Conservation (phyloP, 2,329 filamentous ascomycete species). For the Didymella glomerata region DNA sequence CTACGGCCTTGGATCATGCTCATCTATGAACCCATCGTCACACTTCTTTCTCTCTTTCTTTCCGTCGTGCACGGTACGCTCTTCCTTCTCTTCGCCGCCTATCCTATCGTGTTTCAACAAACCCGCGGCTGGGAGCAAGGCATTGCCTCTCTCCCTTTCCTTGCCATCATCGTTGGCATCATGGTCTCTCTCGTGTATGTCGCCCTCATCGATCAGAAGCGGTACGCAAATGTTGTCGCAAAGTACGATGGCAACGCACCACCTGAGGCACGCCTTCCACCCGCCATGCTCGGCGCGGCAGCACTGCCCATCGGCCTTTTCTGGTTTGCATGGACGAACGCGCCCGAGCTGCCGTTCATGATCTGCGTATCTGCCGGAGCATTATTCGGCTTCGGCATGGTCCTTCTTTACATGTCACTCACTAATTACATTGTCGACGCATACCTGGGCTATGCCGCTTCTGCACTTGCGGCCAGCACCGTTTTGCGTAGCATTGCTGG, state of each 20-base stretch:
- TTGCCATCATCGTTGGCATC: conserved; percentile 68
- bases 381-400: conserved; percentile 56
- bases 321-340: conserved; percentile 60
- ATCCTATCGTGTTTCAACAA: conserved; percentile 63
- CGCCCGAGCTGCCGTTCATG: conserved; percentile 63
- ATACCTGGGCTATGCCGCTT: conserved; percentile 59
- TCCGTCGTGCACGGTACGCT: conserved; percentile 30
- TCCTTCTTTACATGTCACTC: conserved; percentile 52
- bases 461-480: conserved; percentile 52
- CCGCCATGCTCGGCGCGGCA: conserved; percentile 63
- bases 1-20: conserved; percentile 62
- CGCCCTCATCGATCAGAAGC: conserved; percentile 28
- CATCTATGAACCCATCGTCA: conserved; percentile 63
- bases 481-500: conserved; percentile 58
- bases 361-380: conserved; percentile 60
- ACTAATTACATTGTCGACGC: conserved; percentile 75
- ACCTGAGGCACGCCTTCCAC: conserved; percentile 59
- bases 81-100: conserved; percentile 58
- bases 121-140: conserved; percentile 64
- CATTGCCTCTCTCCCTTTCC: conserved; percentile 68
- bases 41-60: conserved; percentile 24
- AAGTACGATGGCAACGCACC: conserved; percentile 57
- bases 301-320: conserved; percentile 60
- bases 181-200: conserved; percentile 29
- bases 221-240: conserved; percentile 26